Conservation (phyloP, 2,329 filamentous ascomycete species). For the Aaosphaeria arxii region DNA sequence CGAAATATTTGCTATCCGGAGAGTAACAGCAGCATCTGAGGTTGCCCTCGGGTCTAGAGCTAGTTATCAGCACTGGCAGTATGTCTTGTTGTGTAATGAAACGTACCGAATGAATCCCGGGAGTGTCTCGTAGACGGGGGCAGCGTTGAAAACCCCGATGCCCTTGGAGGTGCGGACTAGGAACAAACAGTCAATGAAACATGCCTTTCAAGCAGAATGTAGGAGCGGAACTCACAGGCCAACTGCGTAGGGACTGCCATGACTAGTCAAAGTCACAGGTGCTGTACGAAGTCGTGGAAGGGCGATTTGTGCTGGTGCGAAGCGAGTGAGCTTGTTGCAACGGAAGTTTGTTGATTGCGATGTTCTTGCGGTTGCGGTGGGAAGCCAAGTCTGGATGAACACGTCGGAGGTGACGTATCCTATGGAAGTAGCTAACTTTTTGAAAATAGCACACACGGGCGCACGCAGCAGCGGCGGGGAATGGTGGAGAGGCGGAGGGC, state of each 20-base stretch:
- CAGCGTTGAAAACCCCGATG: conserved; percentile 90
- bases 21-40: conserved; percentile 94
- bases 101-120: conserved; percentile 67
- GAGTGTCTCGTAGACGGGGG: conserved; percentile 80
- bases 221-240: conserved; percentile 61
- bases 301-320: conserved; percentile 22
- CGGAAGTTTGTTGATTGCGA: conserved; percentile 12
- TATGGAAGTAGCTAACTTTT: conserved; percentile 8
- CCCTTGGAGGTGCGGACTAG: conserved; percentile 89
- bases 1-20: conserved; percentile 92
- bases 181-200: conserved; percentile 2
- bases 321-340: conserved; percentile 20
- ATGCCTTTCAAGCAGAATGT: no score
- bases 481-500: conserved; percentile 11
- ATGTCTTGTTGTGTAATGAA: background rate
- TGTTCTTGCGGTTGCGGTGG: conserved; percentile 18
- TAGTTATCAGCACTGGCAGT: conserved; percentile 8
- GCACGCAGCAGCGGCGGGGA: conserved; percentile 29
- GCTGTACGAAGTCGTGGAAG: conserved; percentile 19
- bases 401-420: conserved; percentile 31
- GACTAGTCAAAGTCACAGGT: conserved; percentile 85
- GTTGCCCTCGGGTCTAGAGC: conserved; percentile 78
- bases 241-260: conserved; percentile 94
- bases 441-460: conserved; percentile 22
- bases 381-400: conserved; percentile 25